Conservation (phyloP, 148 eudicot genomes). For the Mesembryanthemum crystallinum region DNA sequence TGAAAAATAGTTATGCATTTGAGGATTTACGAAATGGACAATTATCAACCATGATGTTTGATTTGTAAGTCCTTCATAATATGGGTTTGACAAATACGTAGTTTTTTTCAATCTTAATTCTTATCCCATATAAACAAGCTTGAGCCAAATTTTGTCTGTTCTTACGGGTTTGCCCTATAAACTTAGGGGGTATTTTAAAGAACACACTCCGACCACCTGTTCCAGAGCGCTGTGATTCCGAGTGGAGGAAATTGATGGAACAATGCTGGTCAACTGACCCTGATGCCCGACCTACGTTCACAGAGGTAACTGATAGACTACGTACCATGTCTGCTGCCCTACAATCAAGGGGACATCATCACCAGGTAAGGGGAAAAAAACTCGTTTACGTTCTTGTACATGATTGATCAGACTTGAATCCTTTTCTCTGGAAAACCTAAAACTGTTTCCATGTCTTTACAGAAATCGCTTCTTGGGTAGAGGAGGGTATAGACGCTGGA, state of each 20-base stretch:
- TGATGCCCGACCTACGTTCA: conserved; percentile 66
- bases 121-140: no score
- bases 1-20: not conserved
- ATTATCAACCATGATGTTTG: not conserved
- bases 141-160: not conserved
- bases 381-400: not conserved
- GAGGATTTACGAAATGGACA: not conserved
- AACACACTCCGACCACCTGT: conserved; percentile 75
- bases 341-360: conserved; percentile 57
- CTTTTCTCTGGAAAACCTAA: not conserved
- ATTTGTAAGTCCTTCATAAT: not conserved
- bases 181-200: conserved; percentile 79
- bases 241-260: conserved; percentile 83
- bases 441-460: conserved; percentile 9
- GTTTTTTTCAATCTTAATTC: not conserved
- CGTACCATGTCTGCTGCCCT: conserved; percentile 55
- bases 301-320: conserved; percentile 60
- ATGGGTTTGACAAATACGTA: not conserved
- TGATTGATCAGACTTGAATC: not conserved
- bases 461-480: conserved; percentile 31
- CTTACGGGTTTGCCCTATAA: conserved; percentile 5
- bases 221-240: conserved; percentile 71
- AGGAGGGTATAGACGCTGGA: conserved; percentile 8
- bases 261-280: conserved; percentile 86
- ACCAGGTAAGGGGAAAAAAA: conserved; percentile 39